Evolutionary conservation across 2,329 filamentous ascomycete genomes (phyloP), one percentile per base, ranked within the genome.

Genomic region (Xylaria sp.): DNA sequence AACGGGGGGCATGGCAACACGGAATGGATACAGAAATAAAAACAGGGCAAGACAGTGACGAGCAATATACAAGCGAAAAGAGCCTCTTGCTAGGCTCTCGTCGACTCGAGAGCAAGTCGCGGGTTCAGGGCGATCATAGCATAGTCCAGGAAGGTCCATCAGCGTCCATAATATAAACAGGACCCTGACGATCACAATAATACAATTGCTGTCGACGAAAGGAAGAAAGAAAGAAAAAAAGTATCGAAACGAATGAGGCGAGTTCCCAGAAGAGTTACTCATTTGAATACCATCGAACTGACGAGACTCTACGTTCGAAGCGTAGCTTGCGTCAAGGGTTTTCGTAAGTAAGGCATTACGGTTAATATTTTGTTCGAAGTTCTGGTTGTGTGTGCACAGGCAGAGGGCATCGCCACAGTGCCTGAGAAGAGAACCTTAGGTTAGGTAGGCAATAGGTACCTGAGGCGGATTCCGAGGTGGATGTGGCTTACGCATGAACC

Each of bases 401-500:
- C 23, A 46, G 12, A 13, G 41, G 13, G 41, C 12, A 43, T 43
- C 41, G 41, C 41, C 41, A 43, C 41, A 43, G 15, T 18, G 12
- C 5, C 18, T 43, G 41, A 43, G 41, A 43, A 10, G 41, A 43
- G 41, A 43, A 9, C 28, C 28, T 28, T 28, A 4, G 6, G 13
- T 13, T 9, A n/a, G n/a, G n/a, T n/a, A n/a, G n/a, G n/a, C n/a
- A n/a, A n/a, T n/a, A n/a, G n/a, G n/a, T n/a, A n/a, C n/a, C n/a
- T n/a, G 3, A 52, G 8, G 2, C 13, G 9, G 3, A 41, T 18
- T 15, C 49, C 31, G 18, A 36, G n/a, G 20, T 9, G 39, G 25
- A 18, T 41, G 59, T 71, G 66, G 69, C 69, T 66, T 66, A 54
- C 66, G 55, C 59, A 56, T 23, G 8, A 13, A 31, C 51, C 31